Evolutionary conservation across 345 rosid species (phyloP), one percentile per base, ranked within the genome.

Genomic region (Tarenaya hassleriana): DNA sequence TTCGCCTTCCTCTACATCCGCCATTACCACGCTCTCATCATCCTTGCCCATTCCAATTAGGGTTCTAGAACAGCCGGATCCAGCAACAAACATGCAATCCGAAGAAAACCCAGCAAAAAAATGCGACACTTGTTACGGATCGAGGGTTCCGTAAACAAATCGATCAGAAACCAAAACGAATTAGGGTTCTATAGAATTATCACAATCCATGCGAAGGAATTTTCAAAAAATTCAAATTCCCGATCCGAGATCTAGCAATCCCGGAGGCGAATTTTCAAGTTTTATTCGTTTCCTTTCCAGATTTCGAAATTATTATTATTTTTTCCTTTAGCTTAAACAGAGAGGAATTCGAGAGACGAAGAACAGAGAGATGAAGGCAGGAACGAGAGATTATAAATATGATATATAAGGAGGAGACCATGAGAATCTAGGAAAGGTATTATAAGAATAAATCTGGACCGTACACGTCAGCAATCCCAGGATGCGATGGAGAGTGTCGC

Each of bases 1-100:
- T 56, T 91, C 96, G 35, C 98, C 98, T 54, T 87, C 98, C 58
- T 91, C 98, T 2, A 72, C 92, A 59, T 87, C 94, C 31, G 19
- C 79, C 47, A 60, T 46, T 47, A 48, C 84, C 21, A 62, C 55
- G 61, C 21, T 21, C 8, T 29, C 55, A 14, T 58, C 82, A 65
- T 73, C 82, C 41, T 63, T 64, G 34, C 64, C 73, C 85, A 79
- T 73, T 48, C 47, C 27, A 47, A 8, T 64, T 50, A 63, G 72
- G 73, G 63, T 66, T 73, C 41, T 27, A 35, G 41, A 46, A 42
- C 35, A 48, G 47, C 59, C 52, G 56, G 72, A 71, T 73, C 66
- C 69, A 60, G 50, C 60, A 10, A 42, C 42, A 52, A 55, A 53
- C 64, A 62, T 32, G 61, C 19, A 54, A 52, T 41, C 64, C 41